Evolutionary conservation across 2,329 filamentous ascomycete genomes (phyloP).

Genomic region (Apiospora aurea): DNA sequence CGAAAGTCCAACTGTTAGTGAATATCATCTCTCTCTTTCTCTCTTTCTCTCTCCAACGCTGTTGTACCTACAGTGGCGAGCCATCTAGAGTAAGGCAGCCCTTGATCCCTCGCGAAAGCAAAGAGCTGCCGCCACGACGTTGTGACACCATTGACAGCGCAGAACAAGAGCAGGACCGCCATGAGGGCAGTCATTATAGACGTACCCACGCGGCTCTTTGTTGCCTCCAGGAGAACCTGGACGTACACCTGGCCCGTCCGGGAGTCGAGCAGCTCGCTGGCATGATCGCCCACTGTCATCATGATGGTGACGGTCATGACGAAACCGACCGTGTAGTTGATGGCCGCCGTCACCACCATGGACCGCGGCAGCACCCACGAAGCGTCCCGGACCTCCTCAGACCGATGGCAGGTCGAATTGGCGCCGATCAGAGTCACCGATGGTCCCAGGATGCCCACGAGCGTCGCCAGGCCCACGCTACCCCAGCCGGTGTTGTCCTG

Average conservation of each 20-base stretch:
- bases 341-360: conserved; percentile 41
- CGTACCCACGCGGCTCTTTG: conserved; percentile 48
- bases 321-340: conserved; percentile 43
- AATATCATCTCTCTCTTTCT: not conserved
- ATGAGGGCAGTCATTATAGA: conserved; percentile 55
- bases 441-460: conserved; percentile 47
- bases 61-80: not conserved
- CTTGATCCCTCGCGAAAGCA: conserved; percentile 52
- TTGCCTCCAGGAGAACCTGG: conserved; percentile 38
- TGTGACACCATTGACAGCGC: conserved; percentile 46
- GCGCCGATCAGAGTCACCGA: conserved; percentile 44
- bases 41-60: too few relatives aligned
- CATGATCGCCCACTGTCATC: conserved; percentile 44
- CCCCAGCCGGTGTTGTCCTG: conserved; percentile 43
- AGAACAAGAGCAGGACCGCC: conserved; percentile 46
- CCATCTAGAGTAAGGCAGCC: conserved; percentile 27
- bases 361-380: conserved; percentile 40
- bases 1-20: not conserved
- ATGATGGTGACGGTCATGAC: conserved; percentile 46
- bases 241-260: conserved; percentile 44
- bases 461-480: conserved; percentile 44
- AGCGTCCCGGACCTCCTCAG: conserved; percentile 47
- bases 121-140: conserved; percentile 47
- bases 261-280: conserved; percentile 34
- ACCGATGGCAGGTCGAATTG: conserved; percentile 42